phyloP scores from a whole-genome alignment of 495 filamentous ascomycete genomes.

The Penicillium samsonianum region DNA sequence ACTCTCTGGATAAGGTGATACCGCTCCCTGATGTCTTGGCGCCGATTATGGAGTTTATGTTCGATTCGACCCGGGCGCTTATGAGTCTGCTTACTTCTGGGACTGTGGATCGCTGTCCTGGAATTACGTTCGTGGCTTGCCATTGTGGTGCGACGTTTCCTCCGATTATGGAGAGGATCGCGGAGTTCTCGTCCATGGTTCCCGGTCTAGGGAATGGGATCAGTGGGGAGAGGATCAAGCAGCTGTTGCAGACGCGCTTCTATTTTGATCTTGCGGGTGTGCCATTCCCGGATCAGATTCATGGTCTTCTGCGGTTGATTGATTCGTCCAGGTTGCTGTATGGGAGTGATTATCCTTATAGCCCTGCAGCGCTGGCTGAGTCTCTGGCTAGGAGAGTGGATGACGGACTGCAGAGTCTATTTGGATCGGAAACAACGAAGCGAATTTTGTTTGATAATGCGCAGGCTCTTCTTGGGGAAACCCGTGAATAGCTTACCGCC shows the following conservation, averaged over 20 bases:
- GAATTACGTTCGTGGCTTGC: conserved; percentile 49
- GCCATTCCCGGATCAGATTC: conserved; percentile 47
- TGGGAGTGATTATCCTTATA: conserved; percentile 49
- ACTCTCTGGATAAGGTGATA: conserved; percentile 11
- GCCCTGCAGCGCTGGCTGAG: conserved; percentile 16
- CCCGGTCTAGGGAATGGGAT: conserved; percentile 10
- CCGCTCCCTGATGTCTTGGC: conserved; percentile 40
- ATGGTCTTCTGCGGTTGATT: conserved; percentile 33
- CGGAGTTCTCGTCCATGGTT: conserved; percentile 30
- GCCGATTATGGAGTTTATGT: conserved; percentile 58
- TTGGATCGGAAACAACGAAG: conserved; percentile 8
- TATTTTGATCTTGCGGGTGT: conserved; percentile 57
- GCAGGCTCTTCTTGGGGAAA: conserved; percentile 6
- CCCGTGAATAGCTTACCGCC: background rate
- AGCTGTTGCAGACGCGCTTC: conserved; percentile 37
- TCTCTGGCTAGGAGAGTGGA: conserved; percentile 17
- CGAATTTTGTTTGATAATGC: conserved; percentile 18
- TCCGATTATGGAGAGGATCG: conserved; percentile 45
- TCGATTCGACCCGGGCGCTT: conserved; percentile 53
- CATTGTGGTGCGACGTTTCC: conserved; percentile 53
- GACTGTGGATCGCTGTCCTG: conserved; percentile 41
- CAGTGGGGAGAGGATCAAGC: conserved; percentile 23
- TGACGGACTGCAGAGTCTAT: conserved; percentile 8
- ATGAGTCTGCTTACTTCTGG: conserved; percentile 52
- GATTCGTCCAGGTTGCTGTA: conserved; percentile 42